A percentile compares a stretch with the other conserved stretches of the same genome.
Evolutionary conservation across 2,329 filamentous ascomycete species (phyloP).

Genomic region (Sodiomyces alkalinus): DNA sequence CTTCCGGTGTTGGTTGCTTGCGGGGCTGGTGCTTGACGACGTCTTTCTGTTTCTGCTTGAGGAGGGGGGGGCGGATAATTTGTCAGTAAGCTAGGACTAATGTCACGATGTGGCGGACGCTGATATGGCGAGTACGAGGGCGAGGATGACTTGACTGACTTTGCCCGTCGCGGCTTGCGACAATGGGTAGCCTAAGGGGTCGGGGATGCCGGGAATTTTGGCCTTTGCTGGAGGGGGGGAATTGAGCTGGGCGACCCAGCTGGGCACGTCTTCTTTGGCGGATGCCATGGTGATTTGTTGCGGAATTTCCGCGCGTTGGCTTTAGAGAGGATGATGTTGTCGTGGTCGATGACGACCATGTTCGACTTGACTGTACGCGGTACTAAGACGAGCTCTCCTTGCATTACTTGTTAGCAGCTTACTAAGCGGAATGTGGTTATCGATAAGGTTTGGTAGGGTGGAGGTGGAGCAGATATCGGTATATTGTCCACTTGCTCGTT

Average conservation of each 20-base stretch:
- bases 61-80: too few species aligned
- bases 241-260: slow-evolving; percentile 74
- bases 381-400: not conserved
- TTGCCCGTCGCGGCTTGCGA: slow-evolving; percentile 37
- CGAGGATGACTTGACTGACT: slow-evolving; percentile 20
- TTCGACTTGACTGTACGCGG: too few species aligned
- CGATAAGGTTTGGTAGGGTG: too few species aligned
- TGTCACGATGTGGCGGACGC: slow-evolving; percentile 1
- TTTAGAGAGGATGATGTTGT: too few species aligned
- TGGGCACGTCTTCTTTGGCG: slow-evolving; percentile 32
- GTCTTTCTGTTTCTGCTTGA: slow-evolving; percentile 32
- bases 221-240: slow-evolving; percentile 50
- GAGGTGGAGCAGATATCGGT: too few species aligned
- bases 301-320: too few species aligned
- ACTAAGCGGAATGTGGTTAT: too few species aligned
- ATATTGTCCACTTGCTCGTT: too few species aligned
- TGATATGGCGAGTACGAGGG: not conserved
- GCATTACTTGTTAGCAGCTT: not conserved
- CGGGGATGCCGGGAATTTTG: slow-evolving; percentile 54
- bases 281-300: slow-evolving; percentile 7
- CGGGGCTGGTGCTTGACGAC: slow-evolving; percentile 32
- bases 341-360: too few species aligned
- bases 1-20: slow-evolving; percentile 57
- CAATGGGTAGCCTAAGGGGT: slow-evolving; percentile 71
- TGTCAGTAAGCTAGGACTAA: too few species aligned